These are phyloP conservation scores for Diaporthe vaccinii DNA, from an alignment of 2,329 filamentous ascomycete species.

Conservation along the genomic window DNA sequence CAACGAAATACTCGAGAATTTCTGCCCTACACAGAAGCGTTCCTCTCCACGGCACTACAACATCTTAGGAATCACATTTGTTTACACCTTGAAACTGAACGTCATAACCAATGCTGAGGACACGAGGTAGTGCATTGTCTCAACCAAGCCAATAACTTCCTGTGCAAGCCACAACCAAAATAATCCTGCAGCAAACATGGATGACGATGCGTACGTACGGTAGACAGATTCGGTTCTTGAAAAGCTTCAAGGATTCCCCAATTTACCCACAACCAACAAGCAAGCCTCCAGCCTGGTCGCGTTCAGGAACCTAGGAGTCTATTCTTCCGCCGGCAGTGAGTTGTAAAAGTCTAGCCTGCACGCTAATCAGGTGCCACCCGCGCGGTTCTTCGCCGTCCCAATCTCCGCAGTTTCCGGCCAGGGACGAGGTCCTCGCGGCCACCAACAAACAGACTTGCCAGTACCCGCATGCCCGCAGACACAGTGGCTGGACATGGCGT, in stretches of 20 bases:
- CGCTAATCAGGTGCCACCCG: neutral
- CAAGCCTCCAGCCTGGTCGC: neutral
- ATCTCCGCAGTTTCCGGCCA: slow-evolving; percentile 7
- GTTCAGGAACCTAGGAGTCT: neutral
- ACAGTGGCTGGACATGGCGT: neutral
- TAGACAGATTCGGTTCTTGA: neutral
- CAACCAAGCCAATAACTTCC: no score
- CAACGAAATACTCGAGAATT: neutral
- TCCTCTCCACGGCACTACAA: neutral
- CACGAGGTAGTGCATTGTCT: no score
- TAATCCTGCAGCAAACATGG: neutral
- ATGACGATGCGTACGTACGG: neutral
- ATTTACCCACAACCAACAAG: neutral
- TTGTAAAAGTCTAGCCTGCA: neutral
- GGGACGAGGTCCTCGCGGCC: neutral
- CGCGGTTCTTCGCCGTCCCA: neutral
- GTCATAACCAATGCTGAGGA: neutral
- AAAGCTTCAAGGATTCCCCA: slow-evolving; percentile 9
- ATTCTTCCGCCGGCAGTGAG: slow-evolving; percentile 17
- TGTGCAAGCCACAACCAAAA: neutral
- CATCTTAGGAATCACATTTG: neutral
- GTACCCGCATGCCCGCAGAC: neutral
- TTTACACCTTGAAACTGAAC: neutral
- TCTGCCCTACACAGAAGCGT: neutral
- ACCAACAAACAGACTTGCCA: neutral